Evolutionary conservation across 2,329 filamentous ascomycete genomes (phyloP).

Genomic region (Dothideomycetidae sp.): DNA sequence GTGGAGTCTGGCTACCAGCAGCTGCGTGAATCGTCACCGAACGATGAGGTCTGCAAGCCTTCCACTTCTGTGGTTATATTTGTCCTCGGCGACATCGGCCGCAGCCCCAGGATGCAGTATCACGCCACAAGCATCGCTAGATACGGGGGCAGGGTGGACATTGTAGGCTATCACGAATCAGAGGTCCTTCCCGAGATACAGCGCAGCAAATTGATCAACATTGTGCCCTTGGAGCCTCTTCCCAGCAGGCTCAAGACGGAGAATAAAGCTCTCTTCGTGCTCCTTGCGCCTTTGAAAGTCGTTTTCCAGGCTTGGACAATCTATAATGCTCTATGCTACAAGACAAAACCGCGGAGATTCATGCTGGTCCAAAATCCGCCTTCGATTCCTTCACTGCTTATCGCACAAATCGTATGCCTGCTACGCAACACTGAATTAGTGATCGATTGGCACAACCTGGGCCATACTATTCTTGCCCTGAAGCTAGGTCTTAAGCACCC

Average conservation of each 20-base stretch:
- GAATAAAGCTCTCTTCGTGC: slow-evolving; percentile 58
- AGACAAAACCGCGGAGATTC: slow-evolving; percentile 61
- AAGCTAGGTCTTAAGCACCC: slow-evolving; percentile 51
- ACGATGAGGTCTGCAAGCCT: slow-evolving; percentile 17
- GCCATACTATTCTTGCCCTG: slow-evolving; percentile 74
- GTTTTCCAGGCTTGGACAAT: slow-evolving; percentile 65
- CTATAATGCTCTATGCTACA: slow-evolving; percentile 58
- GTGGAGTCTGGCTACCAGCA: slow-evolving; percentile 20
- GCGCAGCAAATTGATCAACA: slow-evolving; percentile 51
- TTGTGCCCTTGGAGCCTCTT: slow-evolving; percentile 55
- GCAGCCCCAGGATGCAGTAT: slow-evolving; percentile 96
- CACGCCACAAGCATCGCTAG: slow-evolving; percentile 86
- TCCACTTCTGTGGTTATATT: slow-evolving; percentile 59
- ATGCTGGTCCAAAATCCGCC: slow-evolving; percentile 88
- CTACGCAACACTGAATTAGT: slow-evolving; percentile 69
- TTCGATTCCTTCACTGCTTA: slow-evolving; percentile 75
- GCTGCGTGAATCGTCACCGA: slow-evolving; percentile 16
- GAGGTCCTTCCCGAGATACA: slow-evolving; percentile 65
- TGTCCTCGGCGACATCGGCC: slow-evolving; percentile 86
- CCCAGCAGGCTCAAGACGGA: slow-evolving; percentile 53
- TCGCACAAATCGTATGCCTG: slow-evolving; percentile 58
- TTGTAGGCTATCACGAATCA: slow-evolving; percentile 84
- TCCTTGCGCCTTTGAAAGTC: slow-evolving; percentile 72
- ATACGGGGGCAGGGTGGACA: slow-evolving; percentile 62
- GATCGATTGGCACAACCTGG: slow-evolving; percentile 98